phyloP scores from a whole-genome alignment of 2,329 filamentous ascomycete genomes.

The Chrysoporthe puriensis region DNA sequence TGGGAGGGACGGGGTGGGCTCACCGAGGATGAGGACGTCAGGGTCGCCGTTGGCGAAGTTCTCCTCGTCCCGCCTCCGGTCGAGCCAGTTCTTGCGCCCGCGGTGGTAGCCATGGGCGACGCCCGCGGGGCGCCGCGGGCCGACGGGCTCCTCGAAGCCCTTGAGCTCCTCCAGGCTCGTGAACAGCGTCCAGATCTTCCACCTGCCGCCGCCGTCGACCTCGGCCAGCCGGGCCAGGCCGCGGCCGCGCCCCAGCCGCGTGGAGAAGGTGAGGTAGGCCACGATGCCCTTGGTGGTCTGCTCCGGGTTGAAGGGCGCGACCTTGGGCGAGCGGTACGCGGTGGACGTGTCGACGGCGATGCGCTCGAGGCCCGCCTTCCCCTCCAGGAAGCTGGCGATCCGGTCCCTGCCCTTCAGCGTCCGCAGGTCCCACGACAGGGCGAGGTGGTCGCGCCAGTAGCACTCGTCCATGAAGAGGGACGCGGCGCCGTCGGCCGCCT shows the following conservation, averaged over 20 bases:
- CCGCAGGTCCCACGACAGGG: constrained; percentile 59
- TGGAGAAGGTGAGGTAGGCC: constrained; percentile 60
- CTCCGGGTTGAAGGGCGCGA: constrained; percentile 51
- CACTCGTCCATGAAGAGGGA: constrained; percentile 49
- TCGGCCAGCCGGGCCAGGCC: constrained; percentile 59
- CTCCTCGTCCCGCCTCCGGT: constrained; percentile 49
- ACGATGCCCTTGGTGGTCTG: constrained; percentile 57
- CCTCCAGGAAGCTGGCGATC: constrained; percentile 45
- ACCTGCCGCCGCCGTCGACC: constrained; percentile 42
- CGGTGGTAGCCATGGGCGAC: constrained; percentile 57
- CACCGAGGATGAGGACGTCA: constrained; percentile 59
- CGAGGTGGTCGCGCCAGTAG: constrained; percentile 64
- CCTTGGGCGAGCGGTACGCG: constrained; percentile 46
- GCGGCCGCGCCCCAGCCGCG: constrained; percentile 55
- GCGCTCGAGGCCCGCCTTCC: constrained; percentile 45
- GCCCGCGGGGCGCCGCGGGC: constrained; percentile 55
- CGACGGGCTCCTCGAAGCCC: constrained; percentile 54
- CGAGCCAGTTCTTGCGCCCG: constrained; percentile 62
- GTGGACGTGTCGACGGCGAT: constrained; percentile 52
- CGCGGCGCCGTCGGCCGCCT: constrained; percentile 19
- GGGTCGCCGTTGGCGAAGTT: constrained; percentile 54
- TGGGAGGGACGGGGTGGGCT: too few relatives aligned
- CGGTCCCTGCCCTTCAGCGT: constrained; percentile 49
- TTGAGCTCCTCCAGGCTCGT: constrained; percentile 60
- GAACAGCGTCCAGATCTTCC: constrained; percentile 68